phyloP scores from a whole-genome alignment of 371 early-diverging fungal genomes.

The Batkoa obscura region DNA sequence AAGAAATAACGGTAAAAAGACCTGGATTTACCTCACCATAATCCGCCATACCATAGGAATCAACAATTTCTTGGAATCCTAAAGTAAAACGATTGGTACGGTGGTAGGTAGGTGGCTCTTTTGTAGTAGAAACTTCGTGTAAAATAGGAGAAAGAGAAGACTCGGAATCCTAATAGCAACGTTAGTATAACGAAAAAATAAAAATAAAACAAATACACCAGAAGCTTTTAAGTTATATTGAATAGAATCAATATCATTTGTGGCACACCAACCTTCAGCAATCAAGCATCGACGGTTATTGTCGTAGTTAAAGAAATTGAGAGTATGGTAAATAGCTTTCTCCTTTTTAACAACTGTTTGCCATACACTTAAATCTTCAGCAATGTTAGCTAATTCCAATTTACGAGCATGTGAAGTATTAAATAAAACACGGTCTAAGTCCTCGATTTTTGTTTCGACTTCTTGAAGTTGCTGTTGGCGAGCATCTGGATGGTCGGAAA shows the following conservation, averaged over 20 bases:
- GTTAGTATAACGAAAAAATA: not conserved
- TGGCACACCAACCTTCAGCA: slow-evolving; percentile 96
- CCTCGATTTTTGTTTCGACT: slow-evolving; percentile 25
- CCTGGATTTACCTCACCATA: slow-evolving; percentile 99
- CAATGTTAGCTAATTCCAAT: slow-evolving; percentile 60
- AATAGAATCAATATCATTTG: slow-evolving; percentile 51
- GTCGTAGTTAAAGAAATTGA: slow-evolving; percentile 91
- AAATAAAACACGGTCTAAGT: slow-evolving; percentile 36
- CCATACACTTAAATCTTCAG: slow-evolving; percentile 73
- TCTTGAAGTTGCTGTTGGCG: slow-evolving; percentile 62
- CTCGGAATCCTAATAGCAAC: slow-evolving; percentile 2
- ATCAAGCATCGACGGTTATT: slow-evolving; percentile 79
- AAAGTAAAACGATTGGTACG: slow-evolving; percentile 89
- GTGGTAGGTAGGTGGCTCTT: slow-evolving; percentile 90
- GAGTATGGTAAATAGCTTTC: slow-evolving; percentile 89
- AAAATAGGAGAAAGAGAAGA: slow-evolving; percentile 68
- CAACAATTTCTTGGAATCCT: slow-evolving; percentile 94
- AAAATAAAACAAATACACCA: slow-evolving; percentile 24
- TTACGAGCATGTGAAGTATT: slow-evolving; percentile 70
- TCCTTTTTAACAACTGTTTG: slow-evolving; percentile 82
- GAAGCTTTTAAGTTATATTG: slow-evolving; percentile 68
- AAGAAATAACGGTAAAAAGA: slow-evolving; percentile 90
- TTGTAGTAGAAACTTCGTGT: slow-evolving; percentile 58
- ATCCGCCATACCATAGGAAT: slow-evolving; percentile 97
- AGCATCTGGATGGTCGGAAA: slow-evolving; percentile 63